These are phyloP conservation scores for Gentiana dahurica DNA, from an alignment of 257 asterid genomes.

Conservation along the genomic window DNA sequence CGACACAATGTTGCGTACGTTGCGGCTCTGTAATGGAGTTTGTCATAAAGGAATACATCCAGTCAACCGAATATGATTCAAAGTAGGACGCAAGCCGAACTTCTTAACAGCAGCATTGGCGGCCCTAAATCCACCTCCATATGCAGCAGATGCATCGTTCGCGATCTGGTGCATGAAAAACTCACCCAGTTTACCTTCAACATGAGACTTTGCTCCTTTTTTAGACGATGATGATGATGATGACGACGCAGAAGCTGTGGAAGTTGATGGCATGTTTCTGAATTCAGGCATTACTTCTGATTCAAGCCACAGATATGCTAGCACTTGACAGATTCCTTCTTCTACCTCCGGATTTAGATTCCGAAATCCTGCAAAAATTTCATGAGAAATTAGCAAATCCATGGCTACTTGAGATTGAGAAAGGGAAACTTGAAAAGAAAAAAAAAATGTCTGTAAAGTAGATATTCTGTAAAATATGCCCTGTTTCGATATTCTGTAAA, in stretches of 20 bases:
- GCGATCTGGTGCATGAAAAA: constrained; percentile 90
- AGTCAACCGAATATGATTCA: constrained; percentile 61
- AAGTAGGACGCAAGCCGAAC: constrained; percentile 63
- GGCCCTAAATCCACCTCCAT: constrained; percentile 83
- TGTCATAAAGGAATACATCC: constrained; percentile 51
- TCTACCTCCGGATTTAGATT: constrained; percentile 74
- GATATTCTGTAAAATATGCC: too few relatives aligned
- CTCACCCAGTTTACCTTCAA: constrained; percentile 72
- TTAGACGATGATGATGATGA: constrained; percentile 23
- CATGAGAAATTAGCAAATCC: neutral
- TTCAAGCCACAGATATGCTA: constrained; percentile 83
- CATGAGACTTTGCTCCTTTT: constrained; percentile 63
- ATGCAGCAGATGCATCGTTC: constrained; percentile 77
- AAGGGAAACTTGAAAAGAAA: too few relatives aligned
- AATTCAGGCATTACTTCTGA: constrained; percentile 65
- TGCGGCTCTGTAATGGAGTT: too few relatives aligned
- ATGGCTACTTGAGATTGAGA: too few relatives aligned
- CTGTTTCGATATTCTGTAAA: too few relatives aligned
- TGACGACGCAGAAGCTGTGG: constrained; percentile 34
- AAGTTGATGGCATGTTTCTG: constrained; percentile 33
- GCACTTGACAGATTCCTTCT: constrained; percentile 96
- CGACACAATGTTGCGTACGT: too few relatives aligned
- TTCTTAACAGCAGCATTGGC: constrained; percentile 74
- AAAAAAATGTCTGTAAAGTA: neutral
- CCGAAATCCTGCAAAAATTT: constrained; percentile 41